Conservation (phyloP, 1,284 basidiomycete species). For the Tetrapyrgos nigripes region DNA sequence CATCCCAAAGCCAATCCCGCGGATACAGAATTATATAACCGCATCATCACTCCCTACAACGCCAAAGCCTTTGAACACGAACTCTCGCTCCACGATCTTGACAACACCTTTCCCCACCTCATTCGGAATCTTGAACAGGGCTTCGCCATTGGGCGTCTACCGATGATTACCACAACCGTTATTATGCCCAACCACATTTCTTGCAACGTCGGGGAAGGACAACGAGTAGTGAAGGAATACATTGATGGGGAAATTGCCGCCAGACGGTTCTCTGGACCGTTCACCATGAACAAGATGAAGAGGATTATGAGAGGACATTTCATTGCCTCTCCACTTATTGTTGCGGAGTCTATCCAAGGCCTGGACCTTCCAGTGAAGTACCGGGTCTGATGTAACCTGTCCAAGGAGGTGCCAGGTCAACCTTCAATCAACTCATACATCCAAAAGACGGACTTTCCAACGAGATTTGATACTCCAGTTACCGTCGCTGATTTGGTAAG, state of each 20-base stretch:
- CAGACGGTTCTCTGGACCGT: constrained; percentile 18
- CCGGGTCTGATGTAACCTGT: constrained; percentile 14
- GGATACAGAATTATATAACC: neutral
- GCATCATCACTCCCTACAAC: constrained; percentile 16
- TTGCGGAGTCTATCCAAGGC: constrained; percentile 12
- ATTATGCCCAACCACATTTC: constrained; percentile 16
- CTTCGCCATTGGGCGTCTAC: constrained; percentile 19
- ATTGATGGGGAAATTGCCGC: constrained; percentile 4
- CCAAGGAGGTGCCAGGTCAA: neutral
- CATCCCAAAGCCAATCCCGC: neutral
- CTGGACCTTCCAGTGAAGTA: neutral
- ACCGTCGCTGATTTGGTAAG: constrained; percentile 1
- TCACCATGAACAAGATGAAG: constrained; percentile 4
- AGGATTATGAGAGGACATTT: constrained; percentile 14
- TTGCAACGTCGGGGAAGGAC: neutral
- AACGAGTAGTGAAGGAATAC: constrained; percentile 9
- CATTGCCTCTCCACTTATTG: constrained; percentile 14
- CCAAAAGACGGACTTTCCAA: constrained; percentile 6
- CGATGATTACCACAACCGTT: constrained; percentile 3
- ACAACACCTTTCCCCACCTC: constrained; percentile 2
- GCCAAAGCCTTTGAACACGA: constrained; percentile 1
- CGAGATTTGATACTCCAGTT: constrained; percentile 3
- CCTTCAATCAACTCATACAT: constrained; percentile 5
- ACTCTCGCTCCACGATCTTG: constrained; percentile 1
- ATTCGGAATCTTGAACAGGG: too few species aligned